Evolutionary conservation across 179 eudicot genomes (phyloP), one percentile per base, ranked within the genome.

Genomic region (Silene coronaria): DNA sequence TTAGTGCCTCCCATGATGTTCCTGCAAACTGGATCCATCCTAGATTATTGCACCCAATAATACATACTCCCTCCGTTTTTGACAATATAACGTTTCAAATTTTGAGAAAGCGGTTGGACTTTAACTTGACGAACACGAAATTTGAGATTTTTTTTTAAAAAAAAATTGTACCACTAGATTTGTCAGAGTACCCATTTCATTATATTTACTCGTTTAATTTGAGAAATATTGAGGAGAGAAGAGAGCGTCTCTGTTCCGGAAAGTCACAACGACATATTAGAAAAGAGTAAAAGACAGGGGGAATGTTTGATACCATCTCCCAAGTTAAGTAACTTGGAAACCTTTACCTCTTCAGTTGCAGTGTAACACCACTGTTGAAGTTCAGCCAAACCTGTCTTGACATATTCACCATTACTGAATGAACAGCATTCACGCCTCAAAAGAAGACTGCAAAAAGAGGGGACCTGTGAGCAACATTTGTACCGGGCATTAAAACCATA

Each of bases 401-500:
- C 98, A 78, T 90, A 93, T 82, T 93, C 98, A 45, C 97, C 98
- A 64, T 93, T 93, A 75, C 98, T 90, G 65, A 93, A 90, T 57
- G 98, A 91, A 82, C 98, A 93, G 78, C 98, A 93, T 82, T 93
- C 98, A 69, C 98, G 89, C 80, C 98, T 86, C 79, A 94, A 79
- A 69, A 94, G 88, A 86, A 94, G 93, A 76, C 98, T 94, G 89
- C 81, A 83, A 51, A 66, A 58, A 82, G 42, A 79, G 58, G 38
- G 17, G 23, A 75, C 24, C 16, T 59, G 9, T 61, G 46, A 21
- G 57, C 14, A 19, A 38, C n/a, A 32, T 19, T 59, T 51, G 19
- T 72, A 72, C 48, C 17, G 38, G 23, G 63, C 57, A 30, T 6
- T 19, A 4, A 58, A 46, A 24, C 32, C 66, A 55, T 53, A 46